Percentiles rank a stretch among this genome's conserved stretches.
Conservation (phyloP, 192 early-diverging fungal species). For the Backusella australiensis region DNA sequence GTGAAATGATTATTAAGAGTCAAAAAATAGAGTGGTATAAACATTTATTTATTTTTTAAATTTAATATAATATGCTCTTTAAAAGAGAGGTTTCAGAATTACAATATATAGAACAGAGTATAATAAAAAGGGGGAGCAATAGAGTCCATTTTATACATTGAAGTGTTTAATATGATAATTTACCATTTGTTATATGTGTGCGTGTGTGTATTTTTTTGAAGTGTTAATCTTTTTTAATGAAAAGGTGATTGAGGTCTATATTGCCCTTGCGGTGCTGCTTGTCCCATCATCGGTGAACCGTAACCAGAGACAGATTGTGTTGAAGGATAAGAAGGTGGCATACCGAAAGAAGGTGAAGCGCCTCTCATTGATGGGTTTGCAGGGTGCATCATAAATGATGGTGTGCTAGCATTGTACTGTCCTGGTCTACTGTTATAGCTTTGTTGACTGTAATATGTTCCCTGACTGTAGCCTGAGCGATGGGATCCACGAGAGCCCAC, state of each 20-base stretch:
- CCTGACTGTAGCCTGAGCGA: slow-evolving; percentile 43
- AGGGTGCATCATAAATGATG: slow-evolving; percentile 10
- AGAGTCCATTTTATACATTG: neutral
- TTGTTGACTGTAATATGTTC: slow-evolving; percentile 36
- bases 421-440: slow-evolving; percentile 13
- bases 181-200: neutral
- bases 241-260: slow-evolving; percentile 14
- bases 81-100: slow-evolving; percentile 1
- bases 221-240: neutral
- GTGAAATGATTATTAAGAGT: slow-evolving; percentile 2
- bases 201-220: neutral
- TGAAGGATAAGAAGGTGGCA: neutral
- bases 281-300: slow-evolving; percentile 3
- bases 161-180: neutral
- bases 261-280: neutral
- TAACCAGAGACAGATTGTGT: neutral
- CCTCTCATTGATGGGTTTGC: slow-evolving; percentile 5
- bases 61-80: neutral
- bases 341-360: neutral
- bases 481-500: slow-evolving; percentile 46
- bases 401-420: slow-evolving; percentile 15
- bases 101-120: slow-evolving; percentile 6
- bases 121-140: neutral
- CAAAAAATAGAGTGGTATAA: neutral
- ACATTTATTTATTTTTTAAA: slow-evolving; percentile 10